phyloP scores from a whole-genome alignment of 345 rosid species.

The Laguncularia racemosa region DNA sequence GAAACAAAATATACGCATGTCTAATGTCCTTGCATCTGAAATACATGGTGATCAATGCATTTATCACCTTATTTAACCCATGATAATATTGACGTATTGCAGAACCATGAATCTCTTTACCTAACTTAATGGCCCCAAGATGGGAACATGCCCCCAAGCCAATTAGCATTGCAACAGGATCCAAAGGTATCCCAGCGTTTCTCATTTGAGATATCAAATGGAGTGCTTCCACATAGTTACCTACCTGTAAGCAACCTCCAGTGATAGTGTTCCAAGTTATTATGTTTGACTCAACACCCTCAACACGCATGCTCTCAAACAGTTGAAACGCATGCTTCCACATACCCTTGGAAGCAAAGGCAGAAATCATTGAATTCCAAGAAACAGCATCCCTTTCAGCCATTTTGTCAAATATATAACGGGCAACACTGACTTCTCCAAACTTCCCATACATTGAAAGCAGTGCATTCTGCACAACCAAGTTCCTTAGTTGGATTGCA shows the following conservation, averaged over 20 bases:
- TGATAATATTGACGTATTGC: slow-evolving; percentile 36
- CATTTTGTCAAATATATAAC: slow-evolving; percentile 51
- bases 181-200: slow-evolving; percentile 27
- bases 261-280: slow-evolving; percentile 66
- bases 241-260: slow-evolving; percentile 43
- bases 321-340: slow-evolving; percentile 62
- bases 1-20: slow-evolving; percentile 38
- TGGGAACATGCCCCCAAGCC: slow-evolving; percentile 71
- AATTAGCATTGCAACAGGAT: slow-evolving; percentile 46
- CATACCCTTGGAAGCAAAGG: slow-evolving; percentile 56
- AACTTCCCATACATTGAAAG: slow-evolving; percentile 69
- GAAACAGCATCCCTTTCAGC: slow-evolving; percentile 57
- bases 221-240: slow-evolving; percentile 45
- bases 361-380: slow-evolving; percentile 65
- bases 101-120: slow-evolving; percentile 59
- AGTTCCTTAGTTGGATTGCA: slow-evolving; percentile 30
- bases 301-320: slow-evolving; percentile 43
- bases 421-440: slow-evolving; percentile 40
- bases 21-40: slow-evolving; percentile 49
- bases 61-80: slow-evolving; percentile 38
- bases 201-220: slow-evolving; percentile 47
- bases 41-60: slow-evolving; percentile 72
- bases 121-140: slow-evolving; percentile 37
- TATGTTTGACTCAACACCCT: slow-evolving; percentile 35
- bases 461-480: slow-evolving; percentile 69